Percentiles rank a stretch among this genome's conserved stretches.
Evolutionary conservation across 2,329 filamentous ascomycete genomes (phyloP).

Genomic region (Rhexocercosporidium sp.): DNA sequence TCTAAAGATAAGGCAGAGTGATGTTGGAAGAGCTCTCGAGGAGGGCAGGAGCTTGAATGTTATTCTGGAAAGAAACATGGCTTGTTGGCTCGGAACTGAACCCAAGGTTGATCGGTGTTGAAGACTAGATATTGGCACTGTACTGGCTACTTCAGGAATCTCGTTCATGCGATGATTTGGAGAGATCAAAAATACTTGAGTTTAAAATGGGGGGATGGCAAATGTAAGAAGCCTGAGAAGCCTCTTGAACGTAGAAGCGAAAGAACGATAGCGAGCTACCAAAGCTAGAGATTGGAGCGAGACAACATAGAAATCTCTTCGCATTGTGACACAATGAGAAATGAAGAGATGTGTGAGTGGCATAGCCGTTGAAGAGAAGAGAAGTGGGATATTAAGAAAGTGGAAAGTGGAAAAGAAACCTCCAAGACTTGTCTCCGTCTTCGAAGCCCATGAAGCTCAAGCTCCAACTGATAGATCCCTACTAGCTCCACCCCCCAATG

Average conservation of each 20-base stretch:
- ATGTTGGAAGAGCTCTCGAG: neutral
- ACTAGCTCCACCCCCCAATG: neutral
- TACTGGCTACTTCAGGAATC: neutral
- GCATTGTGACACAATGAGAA: no score
- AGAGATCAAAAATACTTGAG: neutral
- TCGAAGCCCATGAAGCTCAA: neutral
- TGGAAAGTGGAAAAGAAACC: no score
- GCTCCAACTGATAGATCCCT: neutral
- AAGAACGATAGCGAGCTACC: no score
- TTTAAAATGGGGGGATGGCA: neutral
- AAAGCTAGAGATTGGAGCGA: no score
- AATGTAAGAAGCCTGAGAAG: neutral
- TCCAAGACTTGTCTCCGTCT: no score
- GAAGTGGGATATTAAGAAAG: neutral
- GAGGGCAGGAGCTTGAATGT: neutral
- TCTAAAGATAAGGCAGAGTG: neutral
- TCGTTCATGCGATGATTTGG: neutral
- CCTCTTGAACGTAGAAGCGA: no score
- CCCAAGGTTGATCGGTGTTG: no score
- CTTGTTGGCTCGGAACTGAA: neutral
- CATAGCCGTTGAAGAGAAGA: no score
- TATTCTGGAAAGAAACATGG: neutral
- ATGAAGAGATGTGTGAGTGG: no score
- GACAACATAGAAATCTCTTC: no score
- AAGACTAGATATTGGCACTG: neutral